Percentiles rank a stretch among this genome's conserved stretches.
Evolutionary conservation across 2,329 filamentous ascomycete genomes (phyloP).

Genomic region (Aspergillus cejpii): DNA sequence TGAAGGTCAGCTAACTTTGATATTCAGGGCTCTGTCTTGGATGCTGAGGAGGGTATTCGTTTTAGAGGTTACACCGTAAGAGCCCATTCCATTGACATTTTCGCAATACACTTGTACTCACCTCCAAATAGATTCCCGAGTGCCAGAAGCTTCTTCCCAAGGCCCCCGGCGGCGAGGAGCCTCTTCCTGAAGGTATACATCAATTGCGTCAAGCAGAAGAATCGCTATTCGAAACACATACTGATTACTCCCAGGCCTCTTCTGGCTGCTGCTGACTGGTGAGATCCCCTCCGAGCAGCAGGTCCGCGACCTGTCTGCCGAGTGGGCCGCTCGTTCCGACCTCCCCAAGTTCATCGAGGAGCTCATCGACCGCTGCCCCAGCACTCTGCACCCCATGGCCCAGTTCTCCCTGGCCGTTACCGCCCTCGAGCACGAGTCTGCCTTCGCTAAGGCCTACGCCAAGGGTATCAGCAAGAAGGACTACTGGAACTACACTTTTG

Average conservation of each 20-base stretch:
- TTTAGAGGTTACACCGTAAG: slow-evolving; percentile 91
- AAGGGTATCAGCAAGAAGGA: slow-evolving; percentile 99
- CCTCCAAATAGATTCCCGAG: slow-evolving; percentile 66
- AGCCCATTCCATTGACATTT: slow-evolving; percentile 10
- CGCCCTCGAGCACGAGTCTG: slow-evolving; percentile 95
- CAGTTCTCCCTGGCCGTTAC: slow-evolving; percentile 98
- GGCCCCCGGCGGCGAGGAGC: slow-evolving; percentile 92
- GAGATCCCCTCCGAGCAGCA: slow-evolving; percentile 98
- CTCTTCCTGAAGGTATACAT: slow-evolving; percentile 74
- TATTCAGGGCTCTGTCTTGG: slow-evolving; percentile 74
- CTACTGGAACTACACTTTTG: slow-evolving; percentile 99
- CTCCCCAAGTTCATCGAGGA: slow-evolving; percentile 98
- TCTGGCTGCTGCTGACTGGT: slow-evolving; percentile 98
- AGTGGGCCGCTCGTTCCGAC: slow-evolving; percentile 96
- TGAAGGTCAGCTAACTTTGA: slow-evolving; percentile 9
- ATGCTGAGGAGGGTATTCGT: slow-evolving; percentile 97
- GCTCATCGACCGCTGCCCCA: slow-evolving; percentile 99
- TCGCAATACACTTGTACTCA: slow-evolving; percentile 15
- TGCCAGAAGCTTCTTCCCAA: slow-evolving; percentile 97
- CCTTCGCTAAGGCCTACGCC: slow-evolving; percentile 96
- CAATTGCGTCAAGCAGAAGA: background rate
- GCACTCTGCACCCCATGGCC: slow-evolving; percentile 98
- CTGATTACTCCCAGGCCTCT: slow-evolving; percentile 60
- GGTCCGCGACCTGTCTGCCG: slow-evolving; percentile 93
- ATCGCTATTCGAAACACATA: background rate